Base-by-base conservation (phyloP, 768 basidiomycete genomes). In the Cantharellus anzutake region DNA sequence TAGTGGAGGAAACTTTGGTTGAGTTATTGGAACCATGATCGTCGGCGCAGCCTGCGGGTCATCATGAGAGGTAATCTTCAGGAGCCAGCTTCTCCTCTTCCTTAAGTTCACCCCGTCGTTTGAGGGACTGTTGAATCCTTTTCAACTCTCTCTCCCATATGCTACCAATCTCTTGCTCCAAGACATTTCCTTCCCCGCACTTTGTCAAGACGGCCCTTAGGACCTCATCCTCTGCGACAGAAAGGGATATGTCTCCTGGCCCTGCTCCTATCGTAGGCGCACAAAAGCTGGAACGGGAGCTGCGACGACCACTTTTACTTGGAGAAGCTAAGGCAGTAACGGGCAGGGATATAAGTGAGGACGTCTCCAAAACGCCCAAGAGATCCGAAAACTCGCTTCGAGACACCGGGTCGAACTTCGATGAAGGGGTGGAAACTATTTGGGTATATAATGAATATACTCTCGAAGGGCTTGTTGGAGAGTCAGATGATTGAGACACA, bases 371-470 rank as follows among this genome's bases (percentile, higher is more conserved):
- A 16, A 63, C 56, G 3, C 62, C 62, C 5, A 63, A 42, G 7
- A 63, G 42, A 55, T 63, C 62, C 39, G 63, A 51, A 35, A 62
- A 63, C 56, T 63, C 62, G 55, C 51, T 59, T 35, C 62, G 62
- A 14, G 62, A 62, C 39, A 63, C 61, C 41, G 62, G 62, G 16
- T 51, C 41, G 60, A 63, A 62, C 29, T 42, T 34, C 0, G 61
- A 37, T 5, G 61, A 42, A 35, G 61, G 48, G 5, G 39, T 7
- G 16, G 58, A 41, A 37, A 42, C 59, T 37, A 55, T 55, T 1
- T 7, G 7, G 14, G 52, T 11, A 37, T 55, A 55, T 37, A 55
- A 37, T 14, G 52, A 11, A 55, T 55, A 55, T 37, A 55, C 11
- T 55, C 35, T 11, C 35, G 52, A 55, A 11, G 52, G 52, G 35